These are phyloP conservation scores for Porcisia hertigi DNA, from an alignment of 208 protist genomes.

Conservation along the genomic window DNA sequence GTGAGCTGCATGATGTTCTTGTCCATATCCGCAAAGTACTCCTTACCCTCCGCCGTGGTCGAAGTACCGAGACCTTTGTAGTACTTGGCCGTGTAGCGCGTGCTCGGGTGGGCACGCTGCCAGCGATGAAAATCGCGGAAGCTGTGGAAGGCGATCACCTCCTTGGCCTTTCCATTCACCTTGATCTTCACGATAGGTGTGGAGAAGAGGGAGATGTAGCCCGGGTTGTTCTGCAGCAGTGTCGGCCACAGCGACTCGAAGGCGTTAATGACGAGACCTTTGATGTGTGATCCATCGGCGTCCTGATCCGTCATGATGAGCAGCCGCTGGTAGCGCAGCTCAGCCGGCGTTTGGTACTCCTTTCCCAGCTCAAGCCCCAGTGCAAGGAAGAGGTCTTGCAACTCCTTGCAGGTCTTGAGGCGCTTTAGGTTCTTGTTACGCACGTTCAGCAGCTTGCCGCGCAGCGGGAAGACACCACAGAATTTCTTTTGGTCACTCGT, in stretches of 20 bases:
- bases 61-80: conserved; percentile 99
- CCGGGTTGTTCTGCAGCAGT: conserved; percentile 91
- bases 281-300: conserved; percentile 99
- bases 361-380: conserved; percentile 84
- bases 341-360: conserved; percentile 64
- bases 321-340: conserved; percentile 98
- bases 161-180: conserved; percentile 68
- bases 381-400: conserved; percentile 89
- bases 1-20: conserved; percentile 94
- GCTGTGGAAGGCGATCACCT: conserved; percentile 97
- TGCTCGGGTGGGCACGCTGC: conserved; percentile 78
- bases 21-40: conserved; percentile 99
- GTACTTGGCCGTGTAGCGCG: conserved; percentile 96
- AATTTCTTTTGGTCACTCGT: conserved; percentile 95
- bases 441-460: conserved; percentile 98
- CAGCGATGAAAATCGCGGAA: conserved; percentile 98
- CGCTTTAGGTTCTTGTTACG: conserved; percentile 93
- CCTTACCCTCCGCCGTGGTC: conserved; percentile 97
- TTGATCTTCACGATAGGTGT: conserved; percentile 99
- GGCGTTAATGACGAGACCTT: conserved; percentile 99
- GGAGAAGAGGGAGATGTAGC: conserved; percentile 96
- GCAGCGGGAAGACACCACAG: conserved; percentile 98
- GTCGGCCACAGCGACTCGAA: conserved; percentile 99
- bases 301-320: conserved; percentile 99
- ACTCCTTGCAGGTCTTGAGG: conserved; percentile 93